Evolutionary conservation across 202 grass and related monocot genomes (phyloP), one percentile per base, ranked within the genome.

Genomic region (Schoenoplectus tabernaemontani): DNA sequence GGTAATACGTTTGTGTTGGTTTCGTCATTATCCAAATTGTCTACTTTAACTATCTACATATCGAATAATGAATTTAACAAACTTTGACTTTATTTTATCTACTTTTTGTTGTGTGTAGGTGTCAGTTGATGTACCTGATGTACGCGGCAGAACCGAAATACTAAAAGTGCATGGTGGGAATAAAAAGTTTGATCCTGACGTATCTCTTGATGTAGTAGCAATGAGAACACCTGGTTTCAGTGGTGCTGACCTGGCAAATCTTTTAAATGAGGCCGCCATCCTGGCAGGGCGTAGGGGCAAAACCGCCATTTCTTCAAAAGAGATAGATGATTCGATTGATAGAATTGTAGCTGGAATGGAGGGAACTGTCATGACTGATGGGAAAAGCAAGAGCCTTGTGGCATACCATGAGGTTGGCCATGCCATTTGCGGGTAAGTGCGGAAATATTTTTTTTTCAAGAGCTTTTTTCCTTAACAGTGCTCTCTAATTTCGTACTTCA

Each of bases 371-470:
- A 99, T 99, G 96, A 99, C 90, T 19, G 96, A 99, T 82, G 96
- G 96, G 50, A 99, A 99, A 86, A 92, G 92, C 88, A 99, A 96
- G 86, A 99, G 96, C 47, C 86, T 99, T 44, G 96, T 99, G 77
- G 96, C 96, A 66, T 99, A 99, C 91, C 96, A 99, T 83, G 96
- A 99, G 89, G 96, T 99, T 77, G 96, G 96, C 37, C 96, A 99
- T 86, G 96, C 96, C 59, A 80, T 99, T 91, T 99, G 96, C 3
- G 96, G 96, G 96, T 98, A 91, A 84, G 84, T 90, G 70, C 76
- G 57, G 50, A 0, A 46, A 42, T 84, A 54, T 80, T 64, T 80
- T 17, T 33, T 74, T 30, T 75, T 8, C 0, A 54, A 7, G 30
- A 54, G 46, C 36, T 75, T 36, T 10, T 5, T 75, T 47, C 28